These are phyloP conservation scores for Aspergillus puulaauensis DNA, from an alignment of 2,329 filamentous ascomycete species.

Conservation along the genomic window DNA sequence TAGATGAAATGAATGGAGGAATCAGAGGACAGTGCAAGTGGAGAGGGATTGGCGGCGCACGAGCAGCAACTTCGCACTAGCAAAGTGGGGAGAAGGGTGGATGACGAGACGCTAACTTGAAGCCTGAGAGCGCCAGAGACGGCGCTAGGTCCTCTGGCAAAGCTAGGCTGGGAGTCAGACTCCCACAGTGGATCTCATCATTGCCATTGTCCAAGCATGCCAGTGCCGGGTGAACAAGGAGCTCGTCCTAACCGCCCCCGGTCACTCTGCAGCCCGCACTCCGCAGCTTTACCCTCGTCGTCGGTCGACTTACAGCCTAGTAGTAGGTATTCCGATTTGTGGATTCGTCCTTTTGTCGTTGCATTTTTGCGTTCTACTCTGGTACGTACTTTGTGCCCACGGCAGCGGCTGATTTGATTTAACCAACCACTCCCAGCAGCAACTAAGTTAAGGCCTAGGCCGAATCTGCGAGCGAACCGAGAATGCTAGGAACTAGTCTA, in stretches of 20 bases:
- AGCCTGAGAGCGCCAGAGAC: neutral
- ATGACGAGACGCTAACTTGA: constrained; percentile 10
- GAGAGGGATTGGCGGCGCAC: constrained; percentile 36
- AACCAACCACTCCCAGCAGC: neutral
- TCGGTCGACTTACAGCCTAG: too few species aligned
- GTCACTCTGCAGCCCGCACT: neutral
- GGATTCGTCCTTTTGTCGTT: neutral
- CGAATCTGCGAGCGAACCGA: neutral
- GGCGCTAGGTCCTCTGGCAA: neutral
- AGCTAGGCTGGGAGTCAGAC: neutral
- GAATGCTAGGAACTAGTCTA: neutral
- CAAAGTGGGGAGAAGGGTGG: constrained; percentile 17
- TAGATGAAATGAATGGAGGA: constrained; percentile 35
- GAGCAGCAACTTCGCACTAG: constrained; percentile 30
- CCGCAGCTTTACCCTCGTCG: neutral
- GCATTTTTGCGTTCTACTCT: neutral
- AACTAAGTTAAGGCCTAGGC: neutral
- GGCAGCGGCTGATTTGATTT: neutral
- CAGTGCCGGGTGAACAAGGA: neutral
- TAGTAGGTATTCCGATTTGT: neutral
- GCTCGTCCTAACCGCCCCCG: neutral
- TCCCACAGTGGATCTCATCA: neutral
- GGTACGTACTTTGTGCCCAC: neutral
- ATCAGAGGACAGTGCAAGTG: constrained; percentile 19
- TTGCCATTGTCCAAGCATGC: neutral